Percentiles rank a stretch among this genome's conserved stretches.
These are phyloP conservation scores for Fomitiporia mediterranea DNA, from an alignment of 1,284 basidiomycete species.

Conservation along the genomic window DNA sequence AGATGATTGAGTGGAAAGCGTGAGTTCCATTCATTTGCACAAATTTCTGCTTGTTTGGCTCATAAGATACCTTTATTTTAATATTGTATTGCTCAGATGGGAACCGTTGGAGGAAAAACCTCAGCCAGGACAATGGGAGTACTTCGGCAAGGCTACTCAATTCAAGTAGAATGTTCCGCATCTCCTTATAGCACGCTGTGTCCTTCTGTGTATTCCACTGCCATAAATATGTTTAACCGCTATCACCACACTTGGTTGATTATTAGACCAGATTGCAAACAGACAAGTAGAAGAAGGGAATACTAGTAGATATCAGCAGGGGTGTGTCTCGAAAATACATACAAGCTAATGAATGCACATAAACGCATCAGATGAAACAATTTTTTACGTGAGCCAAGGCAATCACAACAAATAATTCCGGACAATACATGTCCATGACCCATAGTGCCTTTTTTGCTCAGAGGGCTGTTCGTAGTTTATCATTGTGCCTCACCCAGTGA, in stretches of 20 bases:
- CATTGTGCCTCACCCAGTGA: no score
- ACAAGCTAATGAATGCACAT: conserved; percentile 16
- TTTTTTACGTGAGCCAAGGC: conserved; percentile 5
- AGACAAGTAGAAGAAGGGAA: no score
- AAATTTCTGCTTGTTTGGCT: conserved; percentile 7
- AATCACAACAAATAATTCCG: conserved; percentile 1
- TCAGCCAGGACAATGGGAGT: conserved; percentile 82
- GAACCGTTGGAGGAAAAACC: conserved; percentile 82
- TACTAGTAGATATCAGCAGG: conserved; percentile 5
- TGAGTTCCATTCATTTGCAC: conserved; percentile 44
- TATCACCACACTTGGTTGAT: no score
- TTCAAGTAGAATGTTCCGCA: conserved; percentile 1
- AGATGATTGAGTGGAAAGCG: conserved; percentile 96
- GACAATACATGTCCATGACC: neutral
- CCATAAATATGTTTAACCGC: no score
- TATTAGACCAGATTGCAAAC: neutral
- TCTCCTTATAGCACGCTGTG: no score
- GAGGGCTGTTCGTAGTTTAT: no score
- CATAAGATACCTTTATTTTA: conserved; percentile 17
- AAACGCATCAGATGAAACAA: conserved; percentile 14
- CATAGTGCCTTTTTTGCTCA: neutral
- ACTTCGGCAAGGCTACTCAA: conserved; percentile 45
- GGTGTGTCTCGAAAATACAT: conserved; percentile 18
- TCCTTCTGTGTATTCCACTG: no score
- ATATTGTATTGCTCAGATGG: no score